These are phyloP conservation scores for Colletotrichum musicola DNA, from an alignment of 2,329 filamentous ascomycete species.

Conservation along the genomic window DNA sequence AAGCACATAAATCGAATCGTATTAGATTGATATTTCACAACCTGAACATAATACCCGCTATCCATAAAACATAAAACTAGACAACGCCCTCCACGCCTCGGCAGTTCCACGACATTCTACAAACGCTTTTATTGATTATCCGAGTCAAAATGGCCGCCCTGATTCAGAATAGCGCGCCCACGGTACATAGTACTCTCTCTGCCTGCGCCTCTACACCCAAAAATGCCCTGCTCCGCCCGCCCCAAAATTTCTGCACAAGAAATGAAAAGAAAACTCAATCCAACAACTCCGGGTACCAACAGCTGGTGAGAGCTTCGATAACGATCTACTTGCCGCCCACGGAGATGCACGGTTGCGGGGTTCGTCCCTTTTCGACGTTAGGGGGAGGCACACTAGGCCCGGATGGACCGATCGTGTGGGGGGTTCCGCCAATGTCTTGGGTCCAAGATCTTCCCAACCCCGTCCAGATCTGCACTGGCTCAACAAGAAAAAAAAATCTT, in stretches of 20 bases:
- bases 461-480: slow-evolving; percentile 32
- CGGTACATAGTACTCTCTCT: neutral
- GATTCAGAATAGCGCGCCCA: neutral
- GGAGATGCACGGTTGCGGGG: slow-evolving; percentile 31
- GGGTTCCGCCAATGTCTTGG: slow-evolving; percentile 27
- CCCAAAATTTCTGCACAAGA: neutral
- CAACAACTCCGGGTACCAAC: slow-evolving; percentile 30
- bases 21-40: no score
- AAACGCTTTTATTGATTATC: neutral
- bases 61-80: no score
- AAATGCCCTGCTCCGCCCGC: neutral
- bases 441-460: slow-evolving; percentile 27
- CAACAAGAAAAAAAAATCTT: slow-evolving; percentile 38
- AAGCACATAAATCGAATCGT: no score
- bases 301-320: slow-evolving; percentile 32
- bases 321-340: slow-evolving; percentile 21
- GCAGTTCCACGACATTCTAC: neutral
- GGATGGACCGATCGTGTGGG: slow-evolving; percentile 19
- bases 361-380: slow-evolving; percentile 12
- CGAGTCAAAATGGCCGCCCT: neutral
- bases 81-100: no score
- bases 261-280: neutral
- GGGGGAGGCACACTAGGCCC: slow-evolving; percentile 21
- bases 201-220: neutral
- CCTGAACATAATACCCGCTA: no score